Evolutionary conservation across 805 yeast species (phyloP).

Genomic region (Lipomyces sp.): DNA sequence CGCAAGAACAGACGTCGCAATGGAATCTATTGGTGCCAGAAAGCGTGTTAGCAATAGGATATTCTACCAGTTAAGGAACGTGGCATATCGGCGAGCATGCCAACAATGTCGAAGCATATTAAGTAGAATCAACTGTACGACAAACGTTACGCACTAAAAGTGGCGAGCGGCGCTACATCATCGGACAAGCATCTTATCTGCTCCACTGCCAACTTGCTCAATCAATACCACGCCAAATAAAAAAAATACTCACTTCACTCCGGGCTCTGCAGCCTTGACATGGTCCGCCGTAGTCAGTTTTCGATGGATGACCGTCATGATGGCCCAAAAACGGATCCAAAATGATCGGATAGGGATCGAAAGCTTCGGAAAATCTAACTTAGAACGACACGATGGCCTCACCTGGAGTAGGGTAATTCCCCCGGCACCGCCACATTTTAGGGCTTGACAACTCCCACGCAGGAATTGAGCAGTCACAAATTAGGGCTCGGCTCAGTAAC

Average conservation of each 20-base stretch:
- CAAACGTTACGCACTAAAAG: neutral
- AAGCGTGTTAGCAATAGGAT: neutral
- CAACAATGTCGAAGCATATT: neutral
- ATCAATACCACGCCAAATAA: neutral
- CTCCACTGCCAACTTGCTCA: neutral
- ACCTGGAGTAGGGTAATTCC: neutral
- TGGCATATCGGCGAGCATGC: neutral
- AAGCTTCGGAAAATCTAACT: neutral
- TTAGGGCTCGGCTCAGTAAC: neutral
- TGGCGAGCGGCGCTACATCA: neutral
- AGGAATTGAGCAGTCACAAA: neutral
- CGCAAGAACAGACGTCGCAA: constrained; percentile 96
- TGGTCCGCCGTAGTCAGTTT: constrained; percentile 45
- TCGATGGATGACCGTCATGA: constrained; percentile 49
- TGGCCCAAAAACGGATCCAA: neutral
- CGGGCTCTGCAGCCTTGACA: constrained; percentile 46
- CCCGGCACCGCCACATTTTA: neutral
- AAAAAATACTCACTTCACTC: constrained; percentile 45
- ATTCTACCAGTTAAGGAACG: neutral
- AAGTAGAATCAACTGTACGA: neutral
- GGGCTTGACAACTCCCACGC: neutral
- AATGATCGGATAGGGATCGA: neutral
- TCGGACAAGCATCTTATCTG: neutral
- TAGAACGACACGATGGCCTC: neutral
- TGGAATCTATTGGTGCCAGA: constrained; percentile 57